Percentiles rank a stretch among this genome's conserved stretches.
These are phyloP conservation scores for Ceratocystis lukuohia DNA, from an alignment of 2,329 filamentous ascomycete genomes.

Conservation along the genomic window DNA sequence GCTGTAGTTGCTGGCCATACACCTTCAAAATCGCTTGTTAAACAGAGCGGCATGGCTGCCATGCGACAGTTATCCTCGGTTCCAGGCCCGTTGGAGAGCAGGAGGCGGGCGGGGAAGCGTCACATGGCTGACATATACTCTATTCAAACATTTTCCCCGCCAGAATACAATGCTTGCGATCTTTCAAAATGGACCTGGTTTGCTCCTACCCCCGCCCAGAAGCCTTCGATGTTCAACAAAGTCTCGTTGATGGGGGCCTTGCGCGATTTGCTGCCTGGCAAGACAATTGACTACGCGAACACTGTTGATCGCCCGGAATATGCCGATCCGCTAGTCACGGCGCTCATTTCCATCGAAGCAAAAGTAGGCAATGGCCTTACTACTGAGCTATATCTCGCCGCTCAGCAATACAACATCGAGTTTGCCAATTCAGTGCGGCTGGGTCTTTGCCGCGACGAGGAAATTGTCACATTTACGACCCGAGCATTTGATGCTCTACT, in stretches of 20 bases:
- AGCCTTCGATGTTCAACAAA: neutral
- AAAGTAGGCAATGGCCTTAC: conserved; percentile 4
- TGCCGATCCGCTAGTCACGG: conserved; percentile 12
- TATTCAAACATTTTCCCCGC: conserved; percentile 28
- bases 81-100: conserved; percentile 42
- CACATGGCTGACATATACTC: conserved; percentile 39
- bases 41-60: neutral
- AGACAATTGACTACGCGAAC: conserved; percentile 11
- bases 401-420: conserved; percentile 11
- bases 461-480: conserved; percentile 15
- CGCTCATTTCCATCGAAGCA: conserved; percentile 5
- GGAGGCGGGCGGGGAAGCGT: conserved; percentile 39
- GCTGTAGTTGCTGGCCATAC: neutral
- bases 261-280: neutral
- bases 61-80: conserved; percentile 30
- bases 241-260: neutral
- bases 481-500: conserved; percentile 10
- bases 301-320: conserved; percentile 4
- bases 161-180: conserved; percentile 29
- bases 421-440: conserved; percentile 13
- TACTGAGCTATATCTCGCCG: conserved; percentile 4
- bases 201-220: conserved; percentile 29
- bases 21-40: neutral
- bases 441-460: conserved; percentile 14
- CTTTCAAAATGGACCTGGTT: conserved; percentile 40